Conservation (phyloP, 2,329 filamentous ascomycete genomes). For the Trichoderma brevicompactum region DNA sequence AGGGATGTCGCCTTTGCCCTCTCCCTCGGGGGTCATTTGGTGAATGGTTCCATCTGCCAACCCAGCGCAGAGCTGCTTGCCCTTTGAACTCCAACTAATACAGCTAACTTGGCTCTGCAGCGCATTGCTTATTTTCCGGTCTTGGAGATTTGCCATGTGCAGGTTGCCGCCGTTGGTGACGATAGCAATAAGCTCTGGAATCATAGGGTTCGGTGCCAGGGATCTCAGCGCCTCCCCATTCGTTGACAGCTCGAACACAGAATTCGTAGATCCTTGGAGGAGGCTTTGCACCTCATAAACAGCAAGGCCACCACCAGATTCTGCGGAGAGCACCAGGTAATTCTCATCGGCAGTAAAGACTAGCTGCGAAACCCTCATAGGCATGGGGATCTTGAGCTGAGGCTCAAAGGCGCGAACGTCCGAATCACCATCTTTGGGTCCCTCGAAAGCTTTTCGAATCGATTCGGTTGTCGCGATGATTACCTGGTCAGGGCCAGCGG, state of each 20-base stretch:
- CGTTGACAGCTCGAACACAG: slow-evolving; percentile 76
- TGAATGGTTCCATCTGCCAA: slow-evolving; percentile 76
- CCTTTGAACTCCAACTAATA: slow-evolving; percentile 87
- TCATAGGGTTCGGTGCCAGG: slow-evolving; percentile 79
- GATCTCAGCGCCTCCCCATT: slow-evolving; percentile 74
- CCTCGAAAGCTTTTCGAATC: slow-evolving; percentile 74
- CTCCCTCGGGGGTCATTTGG: slow-evolving; percentile 84
- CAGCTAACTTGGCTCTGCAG: slow-evolving; percentile 79
- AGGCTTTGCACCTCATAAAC: slow-evolving; percentile 78
- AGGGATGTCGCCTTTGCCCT: slow-evolving; percentile 76
- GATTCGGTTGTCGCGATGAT: slow-evolving; percentile 76
- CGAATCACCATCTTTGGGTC: slow-evolving; percentile 61
- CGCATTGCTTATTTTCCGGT: slow-evolving; percentile 63
- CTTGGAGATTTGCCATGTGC: slow-evolving; percentile 79
- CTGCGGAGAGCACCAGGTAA: slow-evolving; percentile 80
- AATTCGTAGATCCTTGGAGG: slow-evolving; percentile 65
- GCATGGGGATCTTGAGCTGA: slow-evolving; percentile 72
- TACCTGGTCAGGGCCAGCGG: slow-evolving; percentile 80
- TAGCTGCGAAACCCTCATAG: slow-evolving; percentile 81
- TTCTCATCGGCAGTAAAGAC: slow-evolving; percentile 89
- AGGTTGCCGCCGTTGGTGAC: slow-evolving; percentile 82
- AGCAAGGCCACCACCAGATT: slow-evolving; percentile 78
- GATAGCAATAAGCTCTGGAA: slow-evolving; percentile 76
- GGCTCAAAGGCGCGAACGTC: slow-evolving; percentile 74
- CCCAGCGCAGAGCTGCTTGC: slow-evolving; percentile 90